phyloP scores from a whole-genome alignment of 805 yeast species.

The Candida morakotiae region DNA sequence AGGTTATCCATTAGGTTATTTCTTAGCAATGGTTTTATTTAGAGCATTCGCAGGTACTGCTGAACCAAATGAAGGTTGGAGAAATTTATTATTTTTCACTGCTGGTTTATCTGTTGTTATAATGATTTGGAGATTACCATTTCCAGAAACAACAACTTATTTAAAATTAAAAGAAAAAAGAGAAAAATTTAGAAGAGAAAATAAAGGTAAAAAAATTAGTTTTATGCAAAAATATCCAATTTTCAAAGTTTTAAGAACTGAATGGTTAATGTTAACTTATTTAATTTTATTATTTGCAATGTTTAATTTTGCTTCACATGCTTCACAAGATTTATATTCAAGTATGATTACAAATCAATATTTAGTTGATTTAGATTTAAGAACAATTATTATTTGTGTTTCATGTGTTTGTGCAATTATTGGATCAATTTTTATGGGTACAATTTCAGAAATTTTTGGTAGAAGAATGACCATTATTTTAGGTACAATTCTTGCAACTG shows the following conservation, averaged over 20 bases:
- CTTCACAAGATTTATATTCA: constrained; percentile 41
- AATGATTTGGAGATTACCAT: constrained; percentile 26
- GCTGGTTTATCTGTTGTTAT: constrained; percentile 49
- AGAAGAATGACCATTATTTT: constrained; percentile 31
- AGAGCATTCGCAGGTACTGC: constrained; percentile 52
- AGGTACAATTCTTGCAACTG: constrained; percentile 33
- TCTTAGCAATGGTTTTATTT: constrained; percentile 60
- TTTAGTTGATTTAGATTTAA: constrained; percentile 25
- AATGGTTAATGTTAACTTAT: constrained; percentile 62
- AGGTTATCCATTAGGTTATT: constrained; percentile 72
- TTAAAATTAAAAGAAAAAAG: constrained; percentile 10
- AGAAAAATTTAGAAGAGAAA: constrained; percentile 13
- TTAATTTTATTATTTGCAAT: constrained; percentile 46
- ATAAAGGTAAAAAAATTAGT: constrained; percentile 18
- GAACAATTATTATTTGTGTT: constrained; percentile 38
- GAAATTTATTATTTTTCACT: constrained; percentile 65
- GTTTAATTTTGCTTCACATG: constrained; percentile 40
- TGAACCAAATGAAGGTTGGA: constrained; percentile 50
- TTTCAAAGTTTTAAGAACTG: constrained; percentile 25
- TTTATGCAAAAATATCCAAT: constrained; percentile 6
- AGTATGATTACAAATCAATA: constrained; percentile 33
- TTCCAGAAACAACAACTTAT: constrained; percentile 49
- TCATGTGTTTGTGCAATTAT: constrained; percentile 39
- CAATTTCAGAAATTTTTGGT: constrained; percentile 32
- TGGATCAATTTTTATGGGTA: constrained; percentile 46